Evolutionary conservation across 1,284 basidiomycete species (phyloP), one percentile per base, ranked within the genome.

Genomic region (Porphyrellus sp.): DNA sequence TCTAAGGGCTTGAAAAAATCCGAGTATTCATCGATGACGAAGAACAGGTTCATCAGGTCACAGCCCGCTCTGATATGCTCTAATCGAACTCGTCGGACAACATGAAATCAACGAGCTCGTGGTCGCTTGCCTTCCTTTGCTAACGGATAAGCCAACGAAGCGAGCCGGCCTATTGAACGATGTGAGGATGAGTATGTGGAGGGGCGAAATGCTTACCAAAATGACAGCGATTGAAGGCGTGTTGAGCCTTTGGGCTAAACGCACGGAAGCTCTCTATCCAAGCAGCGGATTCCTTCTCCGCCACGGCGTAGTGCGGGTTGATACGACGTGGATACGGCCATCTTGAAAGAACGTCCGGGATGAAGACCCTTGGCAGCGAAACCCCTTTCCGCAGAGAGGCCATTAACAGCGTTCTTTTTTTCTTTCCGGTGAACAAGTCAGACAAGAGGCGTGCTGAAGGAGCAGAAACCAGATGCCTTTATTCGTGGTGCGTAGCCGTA

Each of bases 1-100:
- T 57, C 69, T 4, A 21, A 38, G 8, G 38, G 38, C 21, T 39
- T 3, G 21, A 23, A 39, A 3, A 39, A 21, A 8, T 24, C 37
- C 12, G 37, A 23, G 21, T n/a, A 39, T 8, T 39, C 38, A 16
- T 39, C 38, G 12, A 25, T 25, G 23, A 39, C 2, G 38, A 39
- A 39, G 13, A 11, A 3, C 3, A 25, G 21, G 15, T 24, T 38
- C 38, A 39, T 25, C 12, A 39, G n/a, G n/a, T 39, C 38, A 15
- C 38, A 39, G 25, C 23, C 6, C 15, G 23, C 38, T 39, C 38
- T 24, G 8, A 20, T 3, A 7, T 39, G 15, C 23, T 25, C 38
- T 39, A 24, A 12, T 20, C 5, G 15, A n/a, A 25, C 6, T 6
- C 23, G 2, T 39, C 12, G 15, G 38, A 39, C 3, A n/a, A 12